Evolutionary conservation across 2,329 filamentous ascomycete species (phyloP).

Genomic region (Podosphaera leucotricha): DNA sequence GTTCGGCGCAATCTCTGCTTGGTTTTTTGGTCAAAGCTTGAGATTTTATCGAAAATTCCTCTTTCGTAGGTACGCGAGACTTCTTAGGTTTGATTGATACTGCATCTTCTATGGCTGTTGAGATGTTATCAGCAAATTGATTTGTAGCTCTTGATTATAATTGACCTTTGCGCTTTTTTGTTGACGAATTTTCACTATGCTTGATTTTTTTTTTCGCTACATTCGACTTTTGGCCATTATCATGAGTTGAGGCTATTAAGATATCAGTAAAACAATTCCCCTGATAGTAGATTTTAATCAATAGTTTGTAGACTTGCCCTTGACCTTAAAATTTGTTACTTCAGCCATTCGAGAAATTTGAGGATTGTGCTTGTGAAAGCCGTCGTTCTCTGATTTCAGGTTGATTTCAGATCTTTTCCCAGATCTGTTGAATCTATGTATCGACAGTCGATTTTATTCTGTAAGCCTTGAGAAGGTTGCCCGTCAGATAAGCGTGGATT

Average conservation of each 20-base stretch:
- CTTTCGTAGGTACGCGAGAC: not conserved
- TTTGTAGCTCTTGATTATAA: conserved; percentile 2
- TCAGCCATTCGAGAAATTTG: conserved; percentile 24
- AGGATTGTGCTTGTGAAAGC: too few species aligned
- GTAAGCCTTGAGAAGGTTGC: too few species aligned
- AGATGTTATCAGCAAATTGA: not conserved
- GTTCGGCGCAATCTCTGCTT: not conserved
- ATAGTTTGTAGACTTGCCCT: conserved; percentile 17
- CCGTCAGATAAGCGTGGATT: too few species aligned
- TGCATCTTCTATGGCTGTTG: conserved; percentile 3
- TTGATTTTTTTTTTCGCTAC: conserved; percentile 18
- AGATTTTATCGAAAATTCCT: conserved; percentile 3
- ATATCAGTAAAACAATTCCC: conserved; percentile 1
- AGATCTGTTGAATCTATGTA: too few species aligned
- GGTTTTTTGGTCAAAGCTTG: conserved; percentile 4
- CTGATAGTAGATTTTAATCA: too few species aligned
- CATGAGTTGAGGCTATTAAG: conserved; percentile 16
- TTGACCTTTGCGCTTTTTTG: conserved; percentile 17
- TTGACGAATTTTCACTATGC: conserved; percentile 6
- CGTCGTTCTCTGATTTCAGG: too few species aligned
- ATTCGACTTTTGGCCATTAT: conserved; percentile 16
- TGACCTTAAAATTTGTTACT: conserved; percentile 29
- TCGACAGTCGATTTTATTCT: too few species aligned
- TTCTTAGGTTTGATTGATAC: conserved; percentile 13
- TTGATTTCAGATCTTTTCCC: too few species aligned